phyloP scores from a whole-genome alignment of 345 rosid genomes.

The Ceriops zippeliana region DNA sequence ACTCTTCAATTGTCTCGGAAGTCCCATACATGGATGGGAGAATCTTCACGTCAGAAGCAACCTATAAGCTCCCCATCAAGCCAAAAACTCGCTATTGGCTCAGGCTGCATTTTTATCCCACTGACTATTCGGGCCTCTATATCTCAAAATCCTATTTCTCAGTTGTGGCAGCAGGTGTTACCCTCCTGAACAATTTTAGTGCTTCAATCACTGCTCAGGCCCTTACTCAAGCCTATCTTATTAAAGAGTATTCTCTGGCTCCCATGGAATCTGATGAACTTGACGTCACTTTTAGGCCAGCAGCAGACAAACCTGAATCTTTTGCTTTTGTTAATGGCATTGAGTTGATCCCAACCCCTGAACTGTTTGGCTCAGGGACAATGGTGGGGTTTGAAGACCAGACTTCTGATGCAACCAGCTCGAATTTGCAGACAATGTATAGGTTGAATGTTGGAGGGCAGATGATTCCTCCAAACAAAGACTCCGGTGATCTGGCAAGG shows the following conservation, averaged over 20 bases:
- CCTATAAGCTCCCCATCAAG: slow-evolving; percentile 45
- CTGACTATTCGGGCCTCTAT: slow-evolving; percentile 43
- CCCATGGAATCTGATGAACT: slow-evolving; percentile 34
- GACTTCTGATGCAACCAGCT: slow-evolving; percentile 23
- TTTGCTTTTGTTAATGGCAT: slow-evolving; percentile 76
- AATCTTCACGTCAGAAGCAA: slow-evolving; percentile 48
- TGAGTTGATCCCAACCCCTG: slow-evolving; percentile 50
- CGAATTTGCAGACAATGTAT: slow-evolving; percentile 54
- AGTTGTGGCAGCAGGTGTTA: slow-evolving; percentile 42
- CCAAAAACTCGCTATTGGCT: slow-evolving; percentile 39
- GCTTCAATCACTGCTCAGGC: slow-evolving; percentile 69
- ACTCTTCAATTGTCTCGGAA: slow-evolving; percentile 58
- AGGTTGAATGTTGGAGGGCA: slow-evolving; percentile 75
- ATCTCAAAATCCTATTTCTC: slow-evolving; percentile 55
- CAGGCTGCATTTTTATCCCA: slow-evolving; percentile 65
- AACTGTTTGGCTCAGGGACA: slow-evolving; percentile 42
- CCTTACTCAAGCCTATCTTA: slow-evolving; percentile 55
- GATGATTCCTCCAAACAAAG: slow-evolving; percentile 45
- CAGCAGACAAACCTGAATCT: slow-evolving; percentile 28
- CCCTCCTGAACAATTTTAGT: slow-evolving; percentile 70
- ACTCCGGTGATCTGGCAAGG: slow-evolving; percentile 50
- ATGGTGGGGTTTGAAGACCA: slow-evolving; percentile 52
- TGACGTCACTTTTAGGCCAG: slow-evolving; percentile 50
- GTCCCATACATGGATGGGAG: slow-evolving; percentile 78
- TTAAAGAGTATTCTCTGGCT: slow-evolving; percentile 60